A percentile compares a stretch with the other conserved stretches of the same genome.
Evolutionary conservation across 805 yeast genomes (phyloP).

Genomic region (Wickerhamomyces sydowiorum): DNA sequence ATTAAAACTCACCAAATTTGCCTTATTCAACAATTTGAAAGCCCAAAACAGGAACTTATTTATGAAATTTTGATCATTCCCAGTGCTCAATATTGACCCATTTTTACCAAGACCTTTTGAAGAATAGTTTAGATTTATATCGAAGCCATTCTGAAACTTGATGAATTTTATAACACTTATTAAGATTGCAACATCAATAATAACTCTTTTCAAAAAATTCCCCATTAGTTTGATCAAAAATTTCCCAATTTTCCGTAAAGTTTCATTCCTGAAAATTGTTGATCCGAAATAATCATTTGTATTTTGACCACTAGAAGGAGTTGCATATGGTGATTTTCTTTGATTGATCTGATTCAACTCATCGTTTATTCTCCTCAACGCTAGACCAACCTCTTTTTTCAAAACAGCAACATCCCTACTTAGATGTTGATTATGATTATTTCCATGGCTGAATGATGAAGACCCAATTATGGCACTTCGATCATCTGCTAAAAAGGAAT

Average conservation of each 20-base stretch:
- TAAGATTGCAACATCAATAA: constrained; percentile 14
- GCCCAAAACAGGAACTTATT: constrained; percentile 7
- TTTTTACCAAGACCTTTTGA: too few relatives aligned
- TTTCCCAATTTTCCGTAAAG: constrained; percentile 3
- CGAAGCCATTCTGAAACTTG: constrained; percentile 17
- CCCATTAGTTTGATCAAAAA: constrained; percentile 6
- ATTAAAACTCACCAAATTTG: constrained; percentile 14
- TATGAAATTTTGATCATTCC: constrained; percentile 1
- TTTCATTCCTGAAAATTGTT: constrained; percentile 5
- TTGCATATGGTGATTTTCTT: not conserved
- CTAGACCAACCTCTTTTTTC: constrained; percentile 20
- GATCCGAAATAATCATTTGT: too few relatives aligned
- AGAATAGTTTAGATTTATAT: constrained; percentile 9
- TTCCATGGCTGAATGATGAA: constrained; percentile 4
- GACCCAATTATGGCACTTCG: not conserved
- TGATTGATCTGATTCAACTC: constrained; percentile 13
- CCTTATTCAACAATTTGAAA: constrained; percentile 12
- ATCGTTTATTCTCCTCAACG: constrained; percentile 19
- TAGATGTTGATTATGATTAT: constrained; percentile 5
- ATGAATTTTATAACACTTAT: constrained; percentile 15
- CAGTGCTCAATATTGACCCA: too few relatives aligned
- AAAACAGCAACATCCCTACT: constrained; percentile 15
- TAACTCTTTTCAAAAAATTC: constrained; percentile 9
- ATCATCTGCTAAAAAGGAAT: not conserved
- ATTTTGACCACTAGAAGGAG: constrained; percentile 4